Conservation (phyloP, 495 filamentous ascomycete genomes). For the Aspergillus cavernicola region DNA sequence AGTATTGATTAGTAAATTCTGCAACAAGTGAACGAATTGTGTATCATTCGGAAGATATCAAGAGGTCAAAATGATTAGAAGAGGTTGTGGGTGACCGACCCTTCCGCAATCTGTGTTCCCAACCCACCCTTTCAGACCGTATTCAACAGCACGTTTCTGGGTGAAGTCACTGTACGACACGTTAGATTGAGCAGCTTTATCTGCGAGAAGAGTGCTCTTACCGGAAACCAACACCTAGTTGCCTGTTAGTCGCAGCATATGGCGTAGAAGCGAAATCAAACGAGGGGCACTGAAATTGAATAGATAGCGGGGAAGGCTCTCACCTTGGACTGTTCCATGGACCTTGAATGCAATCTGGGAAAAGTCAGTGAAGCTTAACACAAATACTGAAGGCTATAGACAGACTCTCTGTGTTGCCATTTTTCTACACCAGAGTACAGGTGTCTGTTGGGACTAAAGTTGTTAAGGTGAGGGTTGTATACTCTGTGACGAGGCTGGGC, state of each 20-base stretch:
- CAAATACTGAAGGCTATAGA: neutral
- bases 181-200: neutral
- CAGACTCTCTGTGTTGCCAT: slow-evolving; percentile 16
- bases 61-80: neutral
- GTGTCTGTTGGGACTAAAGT: too few species aligned
- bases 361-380: neutral
- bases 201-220: slow-evolving; percentile 29
- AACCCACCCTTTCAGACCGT: slow-evolving; percentile 74
- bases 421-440: neutral
- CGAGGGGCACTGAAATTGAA: too few species aligned
- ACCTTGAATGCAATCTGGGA: slow-evolving; percentile 50
- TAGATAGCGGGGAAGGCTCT: neutral
- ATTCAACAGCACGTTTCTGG: slow-evolving; percentile 58
- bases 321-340: slow-evolving; percentile 52
- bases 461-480: too few species aligned
- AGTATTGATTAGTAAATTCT: neutral
- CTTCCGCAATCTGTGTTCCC: slow-evolving; percentile 70
- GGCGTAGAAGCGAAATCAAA: too few species aligned
- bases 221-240: slow-evolving; percentile 68
- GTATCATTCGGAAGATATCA: too few species aligned
- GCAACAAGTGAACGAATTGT: too few species aligned
- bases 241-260: neutral
- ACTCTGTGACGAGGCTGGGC: too few species aligned
- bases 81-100: slow-evolving; percentile 32
- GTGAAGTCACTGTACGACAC: slow-evolving; percentile 59